Evolutionary conservation across 1,139 yeast genomes (phyloP).

Genomic region (Candida sanyaensis): DNA sequence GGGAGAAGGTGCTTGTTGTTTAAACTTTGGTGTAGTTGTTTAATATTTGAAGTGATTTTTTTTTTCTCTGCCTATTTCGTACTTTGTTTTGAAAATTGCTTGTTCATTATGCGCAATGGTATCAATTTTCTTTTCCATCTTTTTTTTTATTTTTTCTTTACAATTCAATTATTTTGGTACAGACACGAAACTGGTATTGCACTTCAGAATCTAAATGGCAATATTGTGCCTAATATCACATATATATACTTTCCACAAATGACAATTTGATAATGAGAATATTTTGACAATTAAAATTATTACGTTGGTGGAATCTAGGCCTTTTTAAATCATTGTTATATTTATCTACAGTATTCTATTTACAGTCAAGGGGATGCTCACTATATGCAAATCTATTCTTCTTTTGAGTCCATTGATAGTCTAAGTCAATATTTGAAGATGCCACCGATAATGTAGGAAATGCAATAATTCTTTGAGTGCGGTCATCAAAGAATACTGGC

Average conservation of each 20-base stretch:
- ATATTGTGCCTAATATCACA: too few relatives aligned
- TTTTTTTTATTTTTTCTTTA: too few relatives aligned
- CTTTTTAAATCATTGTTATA: neutral
- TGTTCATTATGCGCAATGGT: too few relatives aligned
- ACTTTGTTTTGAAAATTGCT: too few relatives aligned
- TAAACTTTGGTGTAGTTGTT: neutral
- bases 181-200: too few relatives aligned
- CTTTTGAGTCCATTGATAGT: constrained; percentile 23
- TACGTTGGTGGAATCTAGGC: too few relatives aligned
- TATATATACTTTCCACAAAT: too few relatives aligned
- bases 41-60: neutral
- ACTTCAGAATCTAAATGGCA: too few relatives aligned
- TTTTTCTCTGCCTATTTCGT: neutral
- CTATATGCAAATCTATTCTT: constrained; percentile 15
- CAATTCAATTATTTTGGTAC: too few relatives aligned
- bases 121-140: too few relatives aligned
- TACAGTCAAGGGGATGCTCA: neutral
- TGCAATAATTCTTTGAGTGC: constrained; percentile 13
- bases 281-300: too few relatives aligned
- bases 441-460: constrained; percentile 22
- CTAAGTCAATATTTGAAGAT: constrained; percentile 5
- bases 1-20: neutral
- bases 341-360: neutral
- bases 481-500: constrained; percentile 17
- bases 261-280: too few relatives aligned